phyloP scores from a whole-genome alignment of 192 early-diverging fungal genomes.

The Bifiguratus adelaidae region DNA sequence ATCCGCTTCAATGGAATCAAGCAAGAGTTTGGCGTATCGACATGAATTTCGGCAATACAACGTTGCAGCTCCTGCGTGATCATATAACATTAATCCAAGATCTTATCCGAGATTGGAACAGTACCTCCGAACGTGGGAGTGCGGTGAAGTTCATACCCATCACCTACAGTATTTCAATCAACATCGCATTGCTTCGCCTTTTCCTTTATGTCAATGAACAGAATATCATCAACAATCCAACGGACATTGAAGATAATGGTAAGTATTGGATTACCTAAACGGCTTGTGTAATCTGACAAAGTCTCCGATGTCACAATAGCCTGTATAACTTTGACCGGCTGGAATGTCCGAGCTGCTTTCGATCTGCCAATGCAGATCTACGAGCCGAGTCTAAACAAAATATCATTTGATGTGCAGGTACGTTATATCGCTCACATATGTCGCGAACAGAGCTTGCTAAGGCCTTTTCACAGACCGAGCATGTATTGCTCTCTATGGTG shows the following conservation, averaged over 20 bases:
- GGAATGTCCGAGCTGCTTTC: too few species aligned
- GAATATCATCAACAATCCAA: conserved; percentile 68
- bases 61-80: conserved; percentile 58
- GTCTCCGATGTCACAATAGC: conserved; percentile 7
- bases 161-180: conserved; percentile 43
- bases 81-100: conserved; percentile 70
- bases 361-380: too few species aligned
- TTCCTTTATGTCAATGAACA: conserved; percentile 63
- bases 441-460: too few species aligned
- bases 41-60: conserved; percentile 23
- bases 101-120: conserved; percentile 54
- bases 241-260: conserved; percentile 64
- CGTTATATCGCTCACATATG: not conserved
- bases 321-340: conserved; percentile 3
- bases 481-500: conserved; percentile 31
- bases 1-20: conserved; percentile 63
- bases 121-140: conserved; percentile 34
- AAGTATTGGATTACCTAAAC: not conserved
- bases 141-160: conserved; percentile 59
- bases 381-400: conserved; percentile 36
- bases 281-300: not conserved
- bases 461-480: conserved; percentile 20
- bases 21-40: conserved; percentile 56
- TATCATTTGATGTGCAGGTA: conserved; percentile 44
- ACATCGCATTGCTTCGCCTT: conserved; percentile 32